phyloP scores from a whole-genome alignment of 164 flowering plant genomes.

The Saururus chinensis region DNA sequence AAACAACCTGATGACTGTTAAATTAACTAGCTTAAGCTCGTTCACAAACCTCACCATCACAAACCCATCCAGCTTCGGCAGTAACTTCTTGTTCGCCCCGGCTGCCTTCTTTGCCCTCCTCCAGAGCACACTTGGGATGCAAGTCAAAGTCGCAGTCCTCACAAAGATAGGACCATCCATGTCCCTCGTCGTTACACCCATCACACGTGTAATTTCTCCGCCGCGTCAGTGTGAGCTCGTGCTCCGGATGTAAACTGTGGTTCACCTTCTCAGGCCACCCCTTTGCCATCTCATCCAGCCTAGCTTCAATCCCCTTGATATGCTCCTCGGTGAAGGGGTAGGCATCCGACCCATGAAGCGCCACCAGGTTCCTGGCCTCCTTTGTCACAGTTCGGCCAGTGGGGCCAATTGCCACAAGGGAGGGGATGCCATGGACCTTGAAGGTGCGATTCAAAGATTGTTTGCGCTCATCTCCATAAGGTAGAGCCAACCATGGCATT shows the following conservation, averaged over 20 bases:
- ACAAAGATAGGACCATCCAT: constrained; percentile 44
- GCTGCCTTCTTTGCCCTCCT: constrained; percentile 7
- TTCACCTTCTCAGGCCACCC: constrained; percentile 66
- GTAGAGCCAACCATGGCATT: constrained; percentile 83
- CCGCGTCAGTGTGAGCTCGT: constrained; percentile 39
- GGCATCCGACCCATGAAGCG: constrained; percentile 44
- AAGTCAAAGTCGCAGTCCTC: constrained; percentile 48
- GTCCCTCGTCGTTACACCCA: constrained; percentile 38
- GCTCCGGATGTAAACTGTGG: constrained; percentile 36
- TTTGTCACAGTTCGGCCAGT: constrained; percentile 41
- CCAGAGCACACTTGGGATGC: constrained; percentile 50
- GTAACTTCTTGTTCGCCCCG: constrained; percentile 2
- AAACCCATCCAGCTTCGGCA: constrained; percentile 33
- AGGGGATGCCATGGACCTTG: constrained; percentile 50
- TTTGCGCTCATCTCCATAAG: constrained; percentile 48
- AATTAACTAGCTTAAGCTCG: constrained; percentile 12
- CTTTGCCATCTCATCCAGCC: constrained; percentile 40
- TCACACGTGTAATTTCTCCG: constrained; percentile 28
- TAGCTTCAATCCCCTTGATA: constrained; percentile 32
- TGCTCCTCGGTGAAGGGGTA: constrained; percentile 65
- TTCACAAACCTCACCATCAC: constrained; percentile 37
- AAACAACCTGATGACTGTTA: not conserved
- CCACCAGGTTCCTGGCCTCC: constrained; percentile 34
- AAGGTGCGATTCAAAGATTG: constrained; percentile 26
- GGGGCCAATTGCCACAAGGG: constrained; percentile 51